These are phyloP conservation scores for Lactifluus rugatus DNA, from an alignment of 768 basidiomycete genomes.

Conservation along the genomic window DNA sequence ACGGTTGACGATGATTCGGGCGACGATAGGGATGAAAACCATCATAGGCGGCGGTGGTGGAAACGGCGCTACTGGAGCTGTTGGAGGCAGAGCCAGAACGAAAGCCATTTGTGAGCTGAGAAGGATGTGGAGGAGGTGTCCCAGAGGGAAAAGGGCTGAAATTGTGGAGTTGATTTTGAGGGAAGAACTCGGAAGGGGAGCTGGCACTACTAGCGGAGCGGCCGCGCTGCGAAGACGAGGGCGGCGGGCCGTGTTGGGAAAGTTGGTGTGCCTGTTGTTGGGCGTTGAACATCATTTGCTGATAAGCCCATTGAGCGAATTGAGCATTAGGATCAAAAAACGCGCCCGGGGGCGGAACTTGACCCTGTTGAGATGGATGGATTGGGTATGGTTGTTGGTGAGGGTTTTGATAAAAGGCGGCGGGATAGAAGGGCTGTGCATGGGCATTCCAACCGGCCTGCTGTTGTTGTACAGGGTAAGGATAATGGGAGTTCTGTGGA, in stretches of 20 bases:
- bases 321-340: constrained; percentile 74
- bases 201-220: constrained; percentile 31
- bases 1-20: constrained; percentile 34
- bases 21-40: constrained; percentile 81
- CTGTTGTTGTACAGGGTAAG: constrained; percentile 64
- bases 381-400: constrained; percentile 50
- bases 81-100: constrained; percentile 26
- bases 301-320: constrained; percentile 81
- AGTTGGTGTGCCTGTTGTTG: constrained; percentile 22
- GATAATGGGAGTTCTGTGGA: constrained; percentile 40
- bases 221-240: constrained; percentile 33
- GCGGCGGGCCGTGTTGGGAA: constrained; percentile 24
- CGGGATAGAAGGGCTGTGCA: constrained; percentile 66
- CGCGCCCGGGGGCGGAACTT: constrained; percentile 41
- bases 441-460: constrained; percentile 64
- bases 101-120: constrained; percentile 36
- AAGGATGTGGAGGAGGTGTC: constrained; percentile 54
- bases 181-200: constrained; percentile 44
- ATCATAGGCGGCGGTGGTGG: constrained; percentile 28
- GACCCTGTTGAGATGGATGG: constrained; percentile 29
- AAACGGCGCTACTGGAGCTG: constrained; percentile 31
- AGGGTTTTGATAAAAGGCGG: constrained; percentile 59
- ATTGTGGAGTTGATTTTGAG: constrained; percentile 40
- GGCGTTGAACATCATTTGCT: constrained; percentile 79
- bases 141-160: constrained; percentile 63